phyloP scores from a whole-genome alignment of 176 grass and related monocot genomes.

The Ananas comosus region DNA sequence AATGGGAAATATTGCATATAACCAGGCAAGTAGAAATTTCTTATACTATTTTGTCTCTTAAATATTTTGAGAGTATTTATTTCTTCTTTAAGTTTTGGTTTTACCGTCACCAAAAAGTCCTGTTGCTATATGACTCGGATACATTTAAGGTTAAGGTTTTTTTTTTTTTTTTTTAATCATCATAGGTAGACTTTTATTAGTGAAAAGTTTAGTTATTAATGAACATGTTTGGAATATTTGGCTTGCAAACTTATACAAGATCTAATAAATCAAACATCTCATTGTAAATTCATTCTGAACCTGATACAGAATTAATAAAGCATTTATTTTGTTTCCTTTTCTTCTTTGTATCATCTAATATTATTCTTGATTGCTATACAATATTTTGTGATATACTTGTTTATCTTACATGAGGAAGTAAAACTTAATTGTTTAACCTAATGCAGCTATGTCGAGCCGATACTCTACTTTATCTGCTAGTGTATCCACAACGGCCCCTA shows the following conservation, averaged over 20 bases:
- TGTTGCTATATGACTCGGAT: neutral
- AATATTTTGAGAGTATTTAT: constrained; percentile 3
- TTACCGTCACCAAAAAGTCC: neutral
- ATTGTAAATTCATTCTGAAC: neutral
- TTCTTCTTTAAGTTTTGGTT: constrained; percentile 1
- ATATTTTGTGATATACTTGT: constrained; percentile 2
- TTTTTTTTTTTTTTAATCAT: no score
- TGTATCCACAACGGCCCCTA: constrained; percentile 84
- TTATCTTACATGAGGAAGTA: constrained; percentile 13
- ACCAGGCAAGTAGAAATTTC: constrained; percentile 51
- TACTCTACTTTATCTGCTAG: constrained; percentile 76
- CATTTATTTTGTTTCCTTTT: neutral
- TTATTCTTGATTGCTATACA: neutral
- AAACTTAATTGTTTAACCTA: constrained; percentile 26
- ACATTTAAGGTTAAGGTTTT: neutral
- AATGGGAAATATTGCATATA: constrained; percentile 95
- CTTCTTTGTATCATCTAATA: neutral
- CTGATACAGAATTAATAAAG: neutral
- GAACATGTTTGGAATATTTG: no score
- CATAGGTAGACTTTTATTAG: no score
- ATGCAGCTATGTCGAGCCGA: constrained; percentile 76
- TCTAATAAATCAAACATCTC: neutral
- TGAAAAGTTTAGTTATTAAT: no score
- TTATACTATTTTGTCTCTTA: constrained; percentile 11
- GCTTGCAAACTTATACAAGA: neutral